Evolutionary conservation across 2,329 filamentous ascomycete species (phyloP).

Genomic region (Tolypocladium cylindrosporum): DNA sequence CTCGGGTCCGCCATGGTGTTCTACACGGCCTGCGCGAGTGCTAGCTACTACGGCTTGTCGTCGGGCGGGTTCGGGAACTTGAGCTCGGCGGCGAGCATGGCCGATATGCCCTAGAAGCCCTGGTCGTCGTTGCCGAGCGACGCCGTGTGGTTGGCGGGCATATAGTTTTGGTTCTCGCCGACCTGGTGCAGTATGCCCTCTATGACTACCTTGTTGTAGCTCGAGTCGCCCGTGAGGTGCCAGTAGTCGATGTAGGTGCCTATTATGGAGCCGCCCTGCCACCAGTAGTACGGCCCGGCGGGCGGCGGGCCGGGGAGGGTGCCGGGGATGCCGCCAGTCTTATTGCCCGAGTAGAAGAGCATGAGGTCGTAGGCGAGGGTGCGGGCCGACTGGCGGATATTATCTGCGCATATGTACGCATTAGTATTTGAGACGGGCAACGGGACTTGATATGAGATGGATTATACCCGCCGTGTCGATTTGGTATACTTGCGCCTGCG

Average conservation of each 20-base stretch:
- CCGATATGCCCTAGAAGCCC: conserved; percentile 59
- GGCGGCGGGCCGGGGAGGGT: conserved; percentile 46
- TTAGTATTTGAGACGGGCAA: neutral
- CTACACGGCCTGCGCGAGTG: conserved; percentile 60
- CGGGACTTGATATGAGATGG: no score
- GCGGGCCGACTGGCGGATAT: conserved; percentile 35
- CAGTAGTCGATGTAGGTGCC: conserved; percentile 61
- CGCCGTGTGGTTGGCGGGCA: conserved; percentile 48
- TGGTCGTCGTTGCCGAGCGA: conserved; percentile 62
- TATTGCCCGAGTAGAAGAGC: conserved; percentile 39
- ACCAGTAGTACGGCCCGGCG: conserved; percentile 58
- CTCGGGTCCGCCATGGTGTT: conserved; percentile 48
- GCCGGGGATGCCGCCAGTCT: conserved; percentile 41
- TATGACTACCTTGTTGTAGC: conserved; percentile 50
- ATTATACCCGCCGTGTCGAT: conserved; percentile 20
- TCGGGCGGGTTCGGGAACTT: conserved; percentile 49
- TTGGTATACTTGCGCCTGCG: conserved; percentile 18
- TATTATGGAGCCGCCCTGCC: conserved; percentile 62
- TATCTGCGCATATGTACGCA: conserved; percentile 19
- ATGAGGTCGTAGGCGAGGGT: conserved; percentile 41
- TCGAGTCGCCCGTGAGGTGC: conserved; percentile 53
- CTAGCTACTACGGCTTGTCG: conserved; percentile 48
- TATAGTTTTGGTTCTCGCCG: conserved; percentile 46
- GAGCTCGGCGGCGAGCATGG: conserved; percentile 56
- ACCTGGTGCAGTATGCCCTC: conserved; percentile 48